Evolutionary conservation across 2,329 filamentous ascomycete genomes (phyloP).

Genomic region (Colletotrichum sp.): DNA sequence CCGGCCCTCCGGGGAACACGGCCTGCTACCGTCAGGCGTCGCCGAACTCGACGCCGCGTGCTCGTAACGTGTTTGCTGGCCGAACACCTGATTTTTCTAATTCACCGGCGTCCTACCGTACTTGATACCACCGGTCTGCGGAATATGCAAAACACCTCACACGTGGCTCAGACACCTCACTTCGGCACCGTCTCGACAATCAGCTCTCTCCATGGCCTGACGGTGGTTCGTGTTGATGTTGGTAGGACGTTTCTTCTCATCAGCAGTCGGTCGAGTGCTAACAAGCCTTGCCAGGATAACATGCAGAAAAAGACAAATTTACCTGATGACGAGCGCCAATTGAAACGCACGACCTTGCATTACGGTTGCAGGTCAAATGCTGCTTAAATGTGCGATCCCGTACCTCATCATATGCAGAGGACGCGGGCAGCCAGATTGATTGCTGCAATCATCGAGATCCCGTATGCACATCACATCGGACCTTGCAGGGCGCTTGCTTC

Average conservation of each 20-base stretch:
- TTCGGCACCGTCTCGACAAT: neutral
- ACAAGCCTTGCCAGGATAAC: neutral
- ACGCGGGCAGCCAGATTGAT: neutral
- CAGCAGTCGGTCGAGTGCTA: neutral
- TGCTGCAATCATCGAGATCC: neutral
- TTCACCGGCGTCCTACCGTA: neutral
- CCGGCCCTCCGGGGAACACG: conserved; percentile 11
- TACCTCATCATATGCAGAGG: neutral
- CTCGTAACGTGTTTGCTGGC: neutral
- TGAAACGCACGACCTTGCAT: neutral
- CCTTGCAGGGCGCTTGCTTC: conserved; percentile 3
- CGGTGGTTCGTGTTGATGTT: neutral
- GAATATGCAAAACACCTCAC: neutral
- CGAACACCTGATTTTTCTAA: neutral
- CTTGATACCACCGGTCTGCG: neutral
- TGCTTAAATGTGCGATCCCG: neutral
- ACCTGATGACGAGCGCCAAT: neutral
- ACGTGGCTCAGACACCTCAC: neutral
- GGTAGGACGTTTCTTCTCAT: neutral
- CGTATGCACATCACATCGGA: neutral
- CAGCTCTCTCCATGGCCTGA: neutral
- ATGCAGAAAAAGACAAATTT: neutral
- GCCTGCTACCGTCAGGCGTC: neutral
- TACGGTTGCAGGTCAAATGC: neutral
- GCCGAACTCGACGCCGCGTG: neutral